Base-by-base conservation (phyloP, 75 land plant species). In the Pseudotsuga menziesii region DNA sequence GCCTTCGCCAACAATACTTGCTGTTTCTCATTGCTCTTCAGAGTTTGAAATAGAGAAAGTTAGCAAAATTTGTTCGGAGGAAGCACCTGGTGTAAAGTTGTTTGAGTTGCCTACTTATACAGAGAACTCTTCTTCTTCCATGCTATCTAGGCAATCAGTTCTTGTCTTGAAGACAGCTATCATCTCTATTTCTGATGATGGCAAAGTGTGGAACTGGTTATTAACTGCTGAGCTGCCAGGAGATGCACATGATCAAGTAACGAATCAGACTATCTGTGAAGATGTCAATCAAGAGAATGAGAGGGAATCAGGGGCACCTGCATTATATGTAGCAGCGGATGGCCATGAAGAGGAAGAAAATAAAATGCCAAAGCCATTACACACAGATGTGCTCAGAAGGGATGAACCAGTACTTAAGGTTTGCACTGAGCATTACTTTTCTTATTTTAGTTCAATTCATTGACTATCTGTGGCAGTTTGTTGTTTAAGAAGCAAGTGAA, bases 121-220 rank as follows among this genome's bases (percentile, higher is more conserved):
- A 70, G 81, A 82, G 44, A 77, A 80, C 58, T 70, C 82, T 54
- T 61, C 60, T 74, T 83, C 81, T 79, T 57, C 82, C 56, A 80
- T 77, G 77, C 80, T 73, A 72, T 61, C 48, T 78, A 78, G 78
- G 82, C 84, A 83, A 66, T 29, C 75, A 5, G 52, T 58, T 77
- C 62, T 57, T 56, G 61, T 79, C 63, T 78, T 87, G 25, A 88
- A 89, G 74, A 82, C 89, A 83, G 80, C 83, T 73, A 78, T 97
- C 74, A 59, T 94, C 15, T 97, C 95, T 59, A 79, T 97, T 72
- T 89, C 98, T 82, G 99, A 97, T 88, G 99, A 97, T 85, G 99
- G 99, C 58, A 92, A 90, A 67, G 57, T 97, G 74, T 97, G 97
- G 98, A 89, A 91, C 54, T 97, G 99, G 99, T 85, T 88, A 36